A percentile compares a stretch with the other conserved stretches of the same genome.
Evolutionary conservation across 2,329 filamentous ascomycete genomes (phyloP).

Genomic region (Cercospora brassicicola): DNA sequence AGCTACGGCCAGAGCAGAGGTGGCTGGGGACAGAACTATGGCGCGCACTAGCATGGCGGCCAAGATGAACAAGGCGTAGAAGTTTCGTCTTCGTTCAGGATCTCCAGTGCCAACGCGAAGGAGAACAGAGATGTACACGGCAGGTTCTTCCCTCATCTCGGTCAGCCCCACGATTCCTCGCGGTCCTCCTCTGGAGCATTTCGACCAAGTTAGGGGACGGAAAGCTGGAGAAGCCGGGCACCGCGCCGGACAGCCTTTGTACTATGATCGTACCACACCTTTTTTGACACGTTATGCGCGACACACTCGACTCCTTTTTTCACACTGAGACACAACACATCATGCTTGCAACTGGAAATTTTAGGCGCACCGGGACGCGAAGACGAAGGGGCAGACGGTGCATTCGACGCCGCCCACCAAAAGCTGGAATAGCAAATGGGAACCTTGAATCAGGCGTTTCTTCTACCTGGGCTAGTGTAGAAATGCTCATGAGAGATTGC

Average conservation of each 20-base stretch:
- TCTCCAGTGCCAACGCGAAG: not conserved
- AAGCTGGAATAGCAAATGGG: slow-evolving; percentile 12
- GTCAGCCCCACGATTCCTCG: not conserved
- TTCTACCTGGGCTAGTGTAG: slow-evolving; percentile 12
- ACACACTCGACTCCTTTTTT: slow-evolving; percentile 13
- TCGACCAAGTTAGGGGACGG: not conserved
- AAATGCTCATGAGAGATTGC: slow-evolving; percentile 10
- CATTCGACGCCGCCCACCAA: slow-evolving; percentile 4
- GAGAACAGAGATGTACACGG: slow-evolving; percentile 4
- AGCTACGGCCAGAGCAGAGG: slow-evolving; percentile 34
- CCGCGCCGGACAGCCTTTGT: not conserved
- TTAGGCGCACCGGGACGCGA: slow-evolving; percentile 9
- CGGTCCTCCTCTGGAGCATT: slow-evolving; percentile 1
- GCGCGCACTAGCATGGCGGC: slow-evolving; percentile 28
- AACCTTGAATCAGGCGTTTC: slow-evolving; percentile 11
- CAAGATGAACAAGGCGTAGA: not conserved
- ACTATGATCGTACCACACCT: slow-evolving; percentile 9
- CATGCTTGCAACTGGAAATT: not conserved
- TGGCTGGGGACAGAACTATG: slow-evolving; percentile 40
- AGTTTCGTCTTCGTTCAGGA: not conserved
- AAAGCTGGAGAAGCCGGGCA: not conserved
- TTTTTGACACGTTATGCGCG: not conserved
- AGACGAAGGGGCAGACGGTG: slow-evolving; percentile 6
- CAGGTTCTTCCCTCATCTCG: not conserved
- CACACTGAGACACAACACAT: slow-evolving; percentile 1